Percentiles rank a stretch among this genome's conserved stretches.
Evolutionary conservation across 2,329 filamentous ascomycete genomes (phyloP).

Genomic region (Colletotrichum sp.): DNA sequence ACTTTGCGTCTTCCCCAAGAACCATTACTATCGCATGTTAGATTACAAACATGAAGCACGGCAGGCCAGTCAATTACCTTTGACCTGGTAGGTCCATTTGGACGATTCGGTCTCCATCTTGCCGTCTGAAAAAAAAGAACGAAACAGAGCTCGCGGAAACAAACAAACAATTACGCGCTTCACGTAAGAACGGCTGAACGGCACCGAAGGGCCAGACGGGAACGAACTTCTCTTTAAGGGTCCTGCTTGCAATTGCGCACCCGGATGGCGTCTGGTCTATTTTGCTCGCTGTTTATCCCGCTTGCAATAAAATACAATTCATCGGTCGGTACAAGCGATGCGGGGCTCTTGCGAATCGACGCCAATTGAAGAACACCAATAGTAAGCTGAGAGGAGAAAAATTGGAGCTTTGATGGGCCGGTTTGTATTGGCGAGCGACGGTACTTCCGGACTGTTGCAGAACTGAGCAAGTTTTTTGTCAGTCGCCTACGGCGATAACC

Average conservation of each 20-base stretch:
- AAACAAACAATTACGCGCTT: not conserved
- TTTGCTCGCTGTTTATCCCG: not conserved
- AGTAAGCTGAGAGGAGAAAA: not conserved
- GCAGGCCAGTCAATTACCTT: not conserved
- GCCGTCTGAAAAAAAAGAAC: not conserved
- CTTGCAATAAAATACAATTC: not conserved
- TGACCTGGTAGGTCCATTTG: not conserved
- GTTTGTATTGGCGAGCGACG: not conserved
- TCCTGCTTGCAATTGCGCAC: not conserved
- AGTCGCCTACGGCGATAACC: not conserved
- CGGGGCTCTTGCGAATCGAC: not conserved
- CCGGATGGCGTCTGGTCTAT: not conserved
- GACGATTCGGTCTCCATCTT: not conserved
- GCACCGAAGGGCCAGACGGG: not conserved
- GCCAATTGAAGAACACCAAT: not conserved
- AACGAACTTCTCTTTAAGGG: not conserved
- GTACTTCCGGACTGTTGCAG: not conserved
- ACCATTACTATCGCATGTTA: not conserved
- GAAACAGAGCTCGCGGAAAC: not conserved
- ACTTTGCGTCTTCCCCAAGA: constrained; percentile 1
- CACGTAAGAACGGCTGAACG: not conserved
- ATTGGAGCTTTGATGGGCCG: not conserved
- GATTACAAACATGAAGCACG: not conserved
- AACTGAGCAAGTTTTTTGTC: not conserved
- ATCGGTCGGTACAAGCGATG: not conserved